Evolutionary conservation across 345 rosid species (phyloP).

Genomic region (thale cress (Arabidopsis thaliana)): TAIR10.1 NC_003070.9:3079001-3079500

Average conservation of each 20-base stretch:
- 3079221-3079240: slow-evolving; percentile 52
- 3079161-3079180: slow-evolving; percentile 56
- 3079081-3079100: slow-evolving; percentile 67
- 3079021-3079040: slow-evolving; percentile 72
- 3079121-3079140: slow-evolving; percentile 50
- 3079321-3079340: slow-evolving; percentile 46
- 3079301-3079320: slow-evolving; percentile 41
- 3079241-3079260: slow-evolving; percentile 20
- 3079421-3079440: neutral
- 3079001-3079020: slow-evolving; percentile 76
- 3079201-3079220: slow-evolving; percentile 47
- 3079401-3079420: slow-evolving; percentile 18
- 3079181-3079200: slow-evolving; percentile 58
- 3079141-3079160: slow-evolving; percentile 64
- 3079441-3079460: neutral
- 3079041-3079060: slow-evolving; percentile 71
- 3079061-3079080: slow-evolving; percentile 75
- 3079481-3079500: neutral
- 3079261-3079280: slow-evolving; percentile 48
- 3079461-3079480: neutral
- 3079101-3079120: slow-evolving; percentile 66
- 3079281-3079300: slow-evolving; percentile 49
- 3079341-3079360: slow-evolving; percentile 55
- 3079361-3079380: slow-evolving; percentile 26
- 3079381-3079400: neutral